These are phyloP conservation scores for Prunus dulcis DNA, from an alignment of 306 rosid genomes.

Conservation along the genomic window DNA sequence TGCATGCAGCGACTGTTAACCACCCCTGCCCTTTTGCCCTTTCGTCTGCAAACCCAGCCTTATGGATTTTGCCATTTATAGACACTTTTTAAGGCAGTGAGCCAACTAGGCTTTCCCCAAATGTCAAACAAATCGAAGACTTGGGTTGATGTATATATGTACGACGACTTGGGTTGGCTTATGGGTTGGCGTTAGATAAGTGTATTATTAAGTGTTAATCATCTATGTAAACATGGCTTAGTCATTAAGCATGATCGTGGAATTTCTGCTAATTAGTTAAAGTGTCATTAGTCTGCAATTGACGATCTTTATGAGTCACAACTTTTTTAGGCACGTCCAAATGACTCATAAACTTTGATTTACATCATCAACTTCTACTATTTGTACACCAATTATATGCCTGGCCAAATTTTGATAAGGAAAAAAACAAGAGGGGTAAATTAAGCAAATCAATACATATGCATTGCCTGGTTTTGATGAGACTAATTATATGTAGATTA, in stretches of 20 bases:
- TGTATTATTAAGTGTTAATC: no score
- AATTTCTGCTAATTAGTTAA: neutral
- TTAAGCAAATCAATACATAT: neutral
- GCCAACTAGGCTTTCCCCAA: slow-evolving; percentile 4
- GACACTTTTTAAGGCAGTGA: neutral
- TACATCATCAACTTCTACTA: neutral
- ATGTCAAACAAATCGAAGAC: neutral
- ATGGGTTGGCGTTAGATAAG: no score
- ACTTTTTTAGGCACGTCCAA: neutral
- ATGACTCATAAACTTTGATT: neutral
- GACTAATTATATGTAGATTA: no score
- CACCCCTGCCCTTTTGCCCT: neutral
- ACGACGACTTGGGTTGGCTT: no score
- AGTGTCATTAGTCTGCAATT: neutral
- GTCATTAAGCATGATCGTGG: neutral
- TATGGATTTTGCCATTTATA: neutral
- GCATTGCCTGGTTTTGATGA: no score
- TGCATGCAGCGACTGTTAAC: slow-evolving; percentile 10
- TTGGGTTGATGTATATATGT: neutral
- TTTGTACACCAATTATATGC: neutral
- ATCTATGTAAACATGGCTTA: neutral
- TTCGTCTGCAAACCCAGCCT: neutral
- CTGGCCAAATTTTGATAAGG: neutral
- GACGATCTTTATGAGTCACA: neutral
- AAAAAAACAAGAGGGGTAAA: neutral